A percentile compares a stretch with the other conserved stretches of the same genome.
Conservation (phyloP, 2,329 filamentous ascomycete species). For the Hymenoscyphus fructigenus region DNA sequence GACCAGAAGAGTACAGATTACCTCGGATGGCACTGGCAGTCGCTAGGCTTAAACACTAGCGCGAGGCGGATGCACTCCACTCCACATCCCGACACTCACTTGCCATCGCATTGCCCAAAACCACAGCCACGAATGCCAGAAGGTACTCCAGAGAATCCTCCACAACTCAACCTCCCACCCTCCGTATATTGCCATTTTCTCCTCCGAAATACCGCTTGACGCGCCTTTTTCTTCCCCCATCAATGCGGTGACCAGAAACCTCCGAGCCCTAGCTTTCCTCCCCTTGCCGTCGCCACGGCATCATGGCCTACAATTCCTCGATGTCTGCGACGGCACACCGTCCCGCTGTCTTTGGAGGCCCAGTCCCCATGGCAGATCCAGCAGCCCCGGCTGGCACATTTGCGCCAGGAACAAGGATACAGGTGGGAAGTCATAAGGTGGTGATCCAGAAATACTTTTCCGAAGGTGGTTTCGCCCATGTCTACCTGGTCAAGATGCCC, state of each 20-base stretch:
- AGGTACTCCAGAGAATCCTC: neutral
- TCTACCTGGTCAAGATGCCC: constrained; percentile 90
- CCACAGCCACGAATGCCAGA: constrained; percentile 4
- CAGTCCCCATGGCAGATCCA: constrained; percentile 42
- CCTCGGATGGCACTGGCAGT: neutral
- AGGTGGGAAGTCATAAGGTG: constrained; percentile 88
- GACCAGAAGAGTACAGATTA: neutral
- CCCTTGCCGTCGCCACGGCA: constrained; percentile 23
- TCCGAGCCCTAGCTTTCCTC: constrained; percentile 19
- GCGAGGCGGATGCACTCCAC: neutral
- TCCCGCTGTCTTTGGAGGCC: constrained; percentile 46
- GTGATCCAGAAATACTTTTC: constrained; percentile 97
- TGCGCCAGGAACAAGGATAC: constrained; percentile 90
- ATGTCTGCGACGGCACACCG: constrained; percentile 41
- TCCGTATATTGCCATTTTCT: neutral
- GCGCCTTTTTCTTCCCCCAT: constrained; percentile 7
- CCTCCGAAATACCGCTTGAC: neutral
- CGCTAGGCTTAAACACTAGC: constrained; percentile 1
- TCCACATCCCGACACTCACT: neutral
- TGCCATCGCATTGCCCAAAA: constrained; percentile 1
- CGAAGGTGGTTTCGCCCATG: constrained; percentile 96
- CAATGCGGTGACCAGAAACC: constrained; percentile 35
- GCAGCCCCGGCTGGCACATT: constrained; percentile 79
- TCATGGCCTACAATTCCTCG: constrained; percentile 44
- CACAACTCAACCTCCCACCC: neutral